Conservation (phyloP, 2,329 filamentous ascomycete genomes). For the Ophiostoma ips region DNA sequence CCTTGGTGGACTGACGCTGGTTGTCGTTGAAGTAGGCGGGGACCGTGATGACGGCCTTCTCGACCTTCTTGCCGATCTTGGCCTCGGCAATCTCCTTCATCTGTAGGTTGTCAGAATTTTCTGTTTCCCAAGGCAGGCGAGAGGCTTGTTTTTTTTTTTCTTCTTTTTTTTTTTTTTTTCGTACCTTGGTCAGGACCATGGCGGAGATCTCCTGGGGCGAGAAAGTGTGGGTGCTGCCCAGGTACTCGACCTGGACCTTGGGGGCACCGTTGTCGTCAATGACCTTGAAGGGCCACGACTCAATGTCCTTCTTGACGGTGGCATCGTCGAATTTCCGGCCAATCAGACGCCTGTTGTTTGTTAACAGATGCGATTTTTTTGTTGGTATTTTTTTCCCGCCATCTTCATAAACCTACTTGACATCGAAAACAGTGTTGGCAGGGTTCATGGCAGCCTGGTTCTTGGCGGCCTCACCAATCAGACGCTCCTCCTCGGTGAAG, state of each 20-base stretch:
- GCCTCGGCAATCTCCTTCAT: constrained; percentile 99
- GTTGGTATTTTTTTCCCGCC: not conserved
- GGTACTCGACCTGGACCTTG: constrained; percentile 88
- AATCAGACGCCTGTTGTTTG: constrained; percentile 70
- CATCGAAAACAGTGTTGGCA: constrained; percentile 93
- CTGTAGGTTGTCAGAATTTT: constrained; percentile 28
- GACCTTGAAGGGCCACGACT: constrained; percentile 99
- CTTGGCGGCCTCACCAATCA: constrained; percentile 99
- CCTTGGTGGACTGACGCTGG: constrained; percentile 98
- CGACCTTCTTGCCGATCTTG: constrained; percentile 97
- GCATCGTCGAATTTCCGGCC: constrained; percentile 90
- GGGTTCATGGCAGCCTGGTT: constrained; percentile 99
- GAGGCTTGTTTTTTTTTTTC: no score
- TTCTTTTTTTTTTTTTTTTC: no score
- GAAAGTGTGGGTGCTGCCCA: constrained; percentile 89
- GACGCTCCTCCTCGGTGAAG: constrained; percentile 95
- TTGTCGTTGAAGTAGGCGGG: constrained; percentile 99
- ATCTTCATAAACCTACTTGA: constrained; percentile 60
- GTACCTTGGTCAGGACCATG: constrained; percentile 94
- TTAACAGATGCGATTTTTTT: not conserved
- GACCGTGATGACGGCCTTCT: constrained; percentile 98
- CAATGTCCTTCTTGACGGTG: constrained; percentile 95
- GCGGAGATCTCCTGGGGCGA: constrained; percentile 97
- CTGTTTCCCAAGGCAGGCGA: no score
- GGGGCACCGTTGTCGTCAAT: constrained; percentile 79